Conservation (phyloP, 495 filamentous ascomycete genomes). For the Xylaria curta region DNA sequence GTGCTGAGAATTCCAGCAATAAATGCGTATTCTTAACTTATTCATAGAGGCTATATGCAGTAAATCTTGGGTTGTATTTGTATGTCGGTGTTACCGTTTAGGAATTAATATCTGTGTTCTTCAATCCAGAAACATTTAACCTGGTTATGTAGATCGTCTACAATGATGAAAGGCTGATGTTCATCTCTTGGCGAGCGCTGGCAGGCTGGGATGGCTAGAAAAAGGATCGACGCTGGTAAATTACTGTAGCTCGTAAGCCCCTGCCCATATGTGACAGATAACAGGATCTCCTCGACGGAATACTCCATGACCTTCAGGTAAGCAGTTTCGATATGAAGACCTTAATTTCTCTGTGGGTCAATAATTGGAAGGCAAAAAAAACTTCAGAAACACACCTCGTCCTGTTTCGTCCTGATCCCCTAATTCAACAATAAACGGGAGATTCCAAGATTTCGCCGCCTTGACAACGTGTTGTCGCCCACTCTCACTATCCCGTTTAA, state of each 20-base stretch:
- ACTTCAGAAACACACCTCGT: neutral
- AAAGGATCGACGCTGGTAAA: conserved; percentile 12
- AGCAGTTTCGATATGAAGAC: neutral
- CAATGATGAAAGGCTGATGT: neutral
- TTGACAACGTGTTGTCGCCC: neutral
- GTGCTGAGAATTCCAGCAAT: neutral
- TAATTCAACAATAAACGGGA: neutral
- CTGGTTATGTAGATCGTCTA: neutral
- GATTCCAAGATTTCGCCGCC: neutral
- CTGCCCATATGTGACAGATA: neutral
- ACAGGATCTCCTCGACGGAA: neutral
- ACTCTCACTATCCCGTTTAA: neutral
- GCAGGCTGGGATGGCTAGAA: neutral
- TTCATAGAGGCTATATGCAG: neutral
- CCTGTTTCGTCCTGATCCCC: neutral
- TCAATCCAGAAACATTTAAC: neutral
- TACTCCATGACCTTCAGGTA: neutral
- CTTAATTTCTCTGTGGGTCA: neutral
- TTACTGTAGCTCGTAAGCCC: neutral
- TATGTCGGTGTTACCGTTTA: neutral
- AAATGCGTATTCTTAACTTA: neutral
- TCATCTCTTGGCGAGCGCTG: neutral
- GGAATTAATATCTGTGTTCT: neutral
- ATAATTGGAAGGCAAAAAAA: neutral
- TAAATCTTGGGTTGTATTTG: neutral